Base-by-base conservation (phyloP, 108 stramenopile species). In the Cyclotella kingstonii region DNA sequence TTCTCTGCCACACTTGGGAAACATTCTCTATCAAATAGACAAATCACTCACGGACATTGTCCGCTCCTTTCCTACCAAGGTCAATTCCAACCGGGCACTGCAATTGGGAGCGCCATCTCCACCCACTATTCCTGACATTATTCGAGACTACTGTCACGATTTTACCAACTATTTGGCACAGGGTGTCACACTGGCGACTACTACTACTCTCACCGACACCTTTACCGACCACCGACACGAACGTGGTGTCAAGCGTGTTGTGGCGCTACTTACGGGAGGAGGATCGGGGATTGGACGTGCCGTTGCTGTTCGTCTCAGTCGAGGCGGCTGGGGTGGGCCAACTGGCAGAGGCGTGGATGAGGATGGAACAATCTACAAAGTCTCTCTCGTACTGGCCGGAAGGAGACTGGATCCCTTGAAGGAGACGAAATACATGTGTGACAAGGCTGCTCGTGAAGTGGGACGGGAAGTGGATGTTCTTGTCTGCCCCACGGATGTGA, bases 231-330 rank as follows among this genome's bases (percentile, higher is more conserved):
- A n/a, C n/a, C n/a, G 22, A 35, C 5, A 36, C 22, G 15, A 15
- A 35, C 18, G 21, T 6, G 5, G 19, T 44, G 43, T 12, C 43
- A 44, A 14, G 3, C 8, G 52, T 10, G 73, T 69, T 22, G 79
- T 87, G 1, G 89, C 89, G 3, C 33, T 86, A 31, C 56, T 90
- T 45, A 90, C 89, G 11, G 89, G 89, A 7, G 86, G 71, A 15
- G 86, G 89, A 10, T 54, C 60, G 30, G 82, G 84, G 21, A 87
- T 90, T 55, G 89, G 89, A n/a, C 78, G 79, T 22, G 89, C 84
- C 8, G 73, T 84, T 8, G 83, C 84, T 8, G n/a, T 71, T 11
- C 60, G 66, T 14, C 56, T 90, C n/a, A 34, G 78, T 5, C 9
- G 39, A 48, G 83, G 64, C 12, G 79, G 75, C 23, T 80, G 79